phyloP scores from a whole-genome alignment of 345 rosid genomes.

The Draba incana region DNA sequence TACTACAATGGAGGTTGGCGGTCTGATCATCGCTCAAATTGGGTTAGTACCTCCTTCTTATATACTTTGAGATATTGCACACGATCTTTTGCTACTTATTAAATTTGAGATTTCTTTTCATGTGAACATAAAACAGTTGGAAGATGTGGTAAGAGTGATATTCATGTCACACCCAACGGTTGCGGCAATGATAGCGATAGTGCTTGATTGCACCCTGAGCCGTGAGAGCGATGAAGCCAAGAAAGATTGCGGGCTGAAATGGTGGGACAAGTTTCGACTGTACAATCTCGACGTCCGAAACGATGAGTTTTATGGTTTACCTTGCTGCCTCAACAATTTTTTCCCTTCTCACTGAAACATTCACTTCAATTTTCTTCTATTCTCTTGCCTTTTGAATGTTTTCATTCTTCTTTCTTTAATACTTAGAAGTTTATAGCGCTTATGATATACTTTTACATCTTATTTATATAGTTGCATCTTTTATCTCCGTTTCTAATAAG shows the following conservation, averaged over 20 bases:
- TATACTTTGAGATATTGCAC: neutral
- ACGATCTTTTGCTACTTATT: neutral
- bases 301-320: slow-evolving; percentile 73
- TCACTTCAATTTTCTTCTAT: neutral
- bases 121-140: slow-evolving; percentile 44
- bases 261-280: slow-evolving; percentile 71
- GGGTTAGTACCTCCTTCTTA: slow-evolving; percentile 43
- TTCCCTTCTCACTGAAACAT: slow-evolving; percentile 57
- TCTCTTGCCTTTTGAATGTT: neutral
- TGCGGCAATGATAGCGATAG: slow-evolving; percentile 53
- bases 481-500: neutral
- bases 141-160: slow-evolving; percentile 53
- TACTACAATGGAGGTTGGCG: slow-evolving; percentile 49
- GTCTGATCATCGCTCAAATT: slow-evolving; percentile 39
- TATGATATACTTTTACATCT: neutral
- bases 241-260: slow-evolving; percentile 57
- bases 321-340: slow-evolving; percentile 58
- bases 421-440: neutral
- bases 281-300: slow-evolving; percentile 62
- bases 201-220: slow-evolving; percentile 56
- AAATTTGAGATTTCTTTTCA: neutral
- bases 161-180: slow-evolving; percentile 68
- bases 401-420: slow-evolving; percentile 1
- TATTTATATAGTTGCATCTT: neutral
- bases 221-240: slow-evolving; percentile 50